Evolutionary conservation across 495 filamentous ascomycete species (phyloP).

Genomic region (Penicillium lividum): DNA sequence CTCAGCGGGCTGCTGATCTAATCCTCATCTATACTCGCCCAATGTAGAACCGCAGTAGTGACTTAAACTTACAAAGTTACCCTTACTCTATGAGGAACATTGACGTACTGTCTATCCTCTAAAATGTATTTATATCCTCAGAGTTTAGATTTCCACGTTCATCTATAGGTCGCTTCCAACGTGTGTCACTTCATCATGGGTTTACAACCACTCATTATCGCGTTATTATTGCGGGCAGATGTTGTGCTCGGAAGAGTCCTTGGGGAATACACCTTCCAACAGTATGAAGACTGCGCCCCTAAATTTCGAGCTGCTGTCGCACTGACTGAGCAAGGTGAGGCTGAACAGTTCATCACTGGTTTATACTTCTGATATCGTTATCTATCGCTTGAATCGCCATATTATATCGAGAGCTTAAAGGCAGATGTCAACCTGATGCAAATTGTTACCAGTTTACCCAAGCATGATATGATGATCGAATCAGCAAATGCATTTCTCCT

Average conservation of each 20-base stretch:
- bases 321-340: background rate
- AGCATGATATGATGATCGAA: background rate
- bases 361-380: background rate
- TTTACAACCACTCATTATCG: background rate
- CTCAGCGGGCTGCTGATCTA: conserved; percentile 5
- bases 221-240: background rate
- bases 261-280: background rate
- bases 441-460: background rate
- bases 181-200: background rate
- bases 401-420: background rate
- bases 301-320: background rate
- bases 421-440: background rate
- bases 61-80: background rate
- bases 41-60: background rate
- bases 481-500: background rate
- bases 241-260: background rate
- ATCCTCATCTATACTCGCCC: conserved; percentile 1
- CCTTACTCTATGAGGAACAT: background rate
- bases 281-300: background rate
- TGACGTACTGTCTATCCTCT: background rate
- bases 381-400: background rate
- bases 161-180: background rate
- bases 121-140: background rate
- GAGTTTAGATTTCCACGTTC: background rate
- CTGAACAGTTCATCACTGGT: background rate